These are phyloP conservation scores for Phytophthora cactorum DNA, from an alignment of 352 stramenopile genomes.

Conservation along the genomic window DNA sequence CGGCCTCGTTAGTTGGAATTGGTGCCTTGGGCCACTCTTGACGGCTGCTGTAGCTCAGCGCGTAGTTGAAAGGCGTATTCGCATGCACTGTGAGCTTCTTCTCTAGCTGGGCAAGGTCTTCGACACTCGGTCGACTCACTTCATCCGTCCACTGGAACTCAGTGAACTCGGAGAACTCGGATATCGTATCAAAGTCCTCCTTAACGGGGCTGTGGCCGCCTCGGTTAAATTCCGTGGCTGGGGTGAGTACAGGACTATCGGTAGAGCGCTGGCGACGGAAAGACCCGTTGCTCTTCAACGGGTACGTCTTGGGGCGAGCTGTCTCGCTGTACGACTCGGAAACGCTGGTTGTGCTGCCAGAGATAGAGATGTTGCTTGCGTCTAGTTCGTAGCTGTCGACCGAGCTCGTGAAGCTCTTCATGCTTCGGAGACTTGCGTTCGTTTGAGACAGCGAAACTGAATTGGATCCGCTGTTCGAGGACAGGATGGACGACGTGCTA, in stretches of 20 bases:
- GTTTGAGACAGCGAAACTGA: slow-evolving; percentile 23
- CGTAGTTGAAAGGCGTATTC: slow-evolving; percentile 85
- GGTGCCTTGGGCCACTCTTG: slow-evolving; percentile 87
- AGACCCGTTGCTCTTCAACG: slow-evolving; percentile 43
- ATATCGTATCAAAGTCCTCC: slow-evolving; percentile 24
- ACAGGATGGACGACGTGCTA: slow-evolving; percentile 68
- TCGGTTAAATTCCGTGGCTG: slow-evolving; percentile 59
- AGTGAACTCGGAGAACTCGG: slow-evolving; percentile 51
- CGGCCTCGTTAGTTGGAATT: slow-evolving; percentile 65
- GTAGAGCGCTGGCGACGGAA: slow-evolving; percentile 27
- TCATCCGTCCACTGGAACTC: slow-evolving; percentile 54
- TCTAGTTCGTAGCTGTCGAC: slow-evolving; percentile 66
- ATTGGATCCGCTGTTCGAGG: slow-evolving; percentile 47
- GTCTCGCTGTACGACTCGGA: slow-evolving; percentile 68
- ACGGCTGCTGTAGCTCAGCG: slow-evolving; percentile 78
- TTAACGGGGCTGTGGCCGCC: slow-evolving; percentile 25
- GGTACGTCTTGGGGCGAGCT: slow-evolving; percentile 53
- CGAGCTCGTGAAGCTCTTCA: slow-evolving; percentile 63
- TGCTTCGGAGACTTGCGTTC: slow-evolving; percentile 29
- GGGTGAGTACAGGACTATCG: slow-evolving; percentile 26
- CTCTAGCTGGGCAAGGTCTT: slow-evolving; percentile 65
- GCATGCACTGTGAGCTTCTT: slow-evolving; percentile 67
- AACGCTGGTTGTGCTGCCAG: slow-evolving; percentile 36
- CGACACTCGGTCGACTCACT: slow-evolving; percentile 44
- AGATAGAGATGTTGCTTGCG: slow-evolving; percentile 34